Evolutionary conservation across 208 protist species (phyloP).

Genomic region (Wallacemonas sp.): DNA sequence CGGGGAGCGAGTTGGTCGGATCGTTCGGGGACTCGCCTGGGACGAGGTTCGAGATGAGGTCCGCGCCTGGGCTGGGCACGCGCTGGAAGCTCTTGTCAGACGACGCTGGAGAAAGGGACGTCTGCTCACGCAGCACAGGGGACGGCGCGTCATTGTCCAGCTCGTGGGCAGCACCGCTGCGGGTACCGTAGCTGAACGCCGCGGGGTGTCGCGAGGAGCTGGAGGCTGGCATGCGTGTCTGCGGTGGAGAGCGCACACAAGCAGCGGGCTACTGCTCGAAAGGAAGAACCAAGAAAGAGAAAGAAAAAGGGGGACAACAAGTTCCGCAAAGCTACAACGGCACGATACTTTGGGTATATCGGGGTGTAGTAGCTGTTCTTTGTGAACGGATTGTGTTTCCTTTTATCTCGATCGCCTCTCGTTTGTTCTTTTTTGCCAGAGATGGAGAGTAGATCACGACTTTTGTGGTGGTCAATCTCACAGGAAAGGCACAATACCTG

Average conservation of each 20-base stretch:
- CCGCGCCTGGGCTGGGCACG: background rate
- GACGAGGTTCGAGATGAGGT: background rate
- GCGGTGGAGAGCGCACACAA: no score
- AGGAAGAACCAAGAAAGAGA: slow-evolving; percentile 1
- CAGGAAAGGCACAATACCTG: no score
- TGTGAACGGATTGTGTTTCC: background rate
- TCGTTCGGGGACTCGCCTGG: background rate
- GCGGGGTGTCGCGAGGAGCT: no score
- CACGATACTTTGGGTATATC: no score
- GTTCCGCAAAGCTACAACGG: background rate
- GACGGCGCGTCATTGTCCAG: background rate
- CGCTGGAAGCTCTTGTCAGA: background rate
- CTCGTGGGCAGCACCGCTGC: no score
- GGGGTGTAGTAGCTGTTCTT: no score
- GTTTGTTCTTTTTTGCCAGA: background rate
- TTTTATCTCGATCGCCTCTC: background rate
- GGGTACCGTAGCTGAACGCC: no score
- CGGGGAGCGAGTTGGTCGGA: background rate
- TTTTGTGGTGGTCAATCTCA: background rate
- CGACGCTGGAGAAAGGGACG: background rate
- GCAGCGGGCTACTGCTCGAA: no score
- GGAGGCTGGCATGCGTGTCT: no score
- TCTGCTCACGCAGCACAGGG: background rate
- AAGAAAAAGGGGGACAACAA: slow-evolving; percentile 2
- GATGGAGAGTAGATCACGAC: background rate